Evolutionary conservation across 495 filamentous ascomycete species (phyloP).

Genomic region (Talaromyces trachyspermus): DNA sequence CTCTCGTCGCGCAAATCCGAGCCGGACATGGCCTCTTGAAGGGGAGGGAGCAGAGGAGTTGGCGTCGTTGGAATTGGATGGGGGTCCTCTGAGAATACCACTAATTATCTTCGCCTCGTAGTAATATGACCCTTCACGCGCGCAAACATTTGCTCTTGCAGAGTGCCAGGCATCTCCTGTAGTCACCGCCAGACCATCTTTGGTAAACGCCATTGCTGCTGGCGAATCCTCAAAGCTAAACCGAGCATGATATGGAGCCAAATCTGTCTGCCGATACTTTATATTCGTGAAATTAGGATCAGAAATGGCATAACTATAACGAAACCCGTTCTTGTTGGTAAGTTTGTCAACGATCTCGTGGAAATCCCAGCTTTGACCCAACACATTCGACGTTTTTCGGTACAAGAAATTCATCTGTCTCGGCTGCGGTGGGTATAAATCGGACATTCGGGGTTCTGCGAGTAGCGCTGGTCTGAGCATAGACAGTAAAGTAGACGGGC

Average conservation of each 20-base stretch:
- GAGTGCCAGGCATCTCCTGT: constrained; percentile 40
- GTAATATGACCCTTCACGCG: constrained; percentile 86
- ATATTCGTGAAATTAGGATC: constrained; percentile 80
- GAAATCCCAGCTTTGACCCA: constrained; percentile 36
- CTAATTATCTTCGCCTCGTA: constrained; percentile 87
- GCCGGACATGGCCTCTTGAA: constrained; percentile 69
- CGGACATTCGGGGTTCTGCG: constrained; percentile 31
- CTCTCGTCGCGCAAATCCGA: constrained; percentile 87
- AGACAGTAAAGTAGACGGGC: constrained; percentile 25
- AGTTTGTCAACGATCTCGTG: constrained; percentile 54
- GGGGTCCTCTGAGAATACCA: constrained; percentile 41
- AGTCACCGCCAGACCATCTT: constrained; percentile 35
- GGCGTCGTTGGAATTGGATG: constrained; percentile 11
- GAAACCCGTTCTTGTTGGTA: constrained; percentile 83
- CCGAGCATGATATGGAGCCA: constrained; percentile 68
- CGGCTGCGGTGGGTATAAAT: constrained; percentile 31
- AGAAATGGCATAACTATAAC: constrained; percentile 85
- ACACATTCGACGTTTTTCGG: constrained; percentile 25
- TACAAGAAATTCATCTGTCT: constrained; percentile 35
- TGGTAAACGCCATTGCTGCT: constrained; percentile 47
- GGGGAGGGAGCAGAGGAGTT: constrained; percentile 27
- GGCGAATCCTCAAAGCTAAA: constrained; percentile 91
- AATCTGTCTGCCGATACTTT: constrained; percentile 83
- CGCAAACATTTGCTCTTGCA: constrained; percentile 75
- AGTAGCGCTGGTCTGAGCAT: constrained; percentile 26